Conservation (phyloP, 2,329 filamentous ascomycete species). For the Diaporthe batatas region DNA sequence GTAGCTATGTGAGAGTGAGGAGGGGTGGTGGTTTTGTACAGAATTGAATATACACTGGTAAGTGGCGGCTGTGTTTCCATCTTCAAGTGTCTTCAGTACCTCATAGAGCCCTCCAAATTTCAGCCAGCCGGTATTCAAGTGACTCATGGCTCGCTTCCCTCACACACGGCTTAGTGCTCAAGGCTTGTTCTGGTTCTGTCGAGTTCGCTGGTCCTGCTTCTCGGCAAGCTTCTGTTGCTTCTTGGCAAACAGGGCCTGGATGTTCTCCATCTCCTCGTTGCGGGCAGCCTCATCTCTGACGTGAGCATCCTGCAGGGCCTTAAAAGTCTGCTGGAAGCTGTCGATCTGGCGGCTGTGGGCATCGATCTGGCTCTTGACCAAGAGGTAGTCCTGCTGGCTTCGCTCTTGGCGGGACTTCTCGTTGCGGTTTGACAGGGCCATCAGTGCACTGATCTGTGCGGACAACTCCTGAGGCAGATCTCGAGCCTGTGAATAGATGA, state of each 20-base stretch:
- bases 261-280: neutral
- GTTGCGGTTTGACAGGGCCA: neutral
- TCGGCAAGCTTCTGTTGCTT: neutral
- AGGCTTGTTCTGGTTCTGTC: no score
- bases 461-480: no score
- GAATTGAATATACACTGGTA: constrained; percentile 18
- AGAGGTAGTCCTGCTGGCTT: neutral
- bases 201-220: no score
- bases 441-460: no score
- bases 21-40: neutral
- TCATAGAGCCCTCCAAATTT: no score
- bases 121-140: no score
- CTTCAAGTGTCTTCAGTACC: no score
- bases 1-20: neutral
- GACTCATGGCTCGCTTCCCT: no score
- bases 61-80: neutral
- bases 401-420: neutral
- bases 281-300: neutral
- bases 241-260: neutral
- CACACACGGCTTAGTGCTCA: no score
- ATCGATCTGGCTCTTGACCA: neutral
- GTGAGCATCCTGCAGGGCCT: neutral
- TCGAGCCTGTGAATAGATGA: no score
- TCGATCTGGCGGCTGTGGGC: neutral
- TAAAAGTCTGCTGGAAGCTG: neutral